Percentiles rank a stretch among this genome's conserved stretches.
Conservation (phyloP, 495 filamentous ascomycete species). For the Lasiosphaeriaceae sp. region DNA sequence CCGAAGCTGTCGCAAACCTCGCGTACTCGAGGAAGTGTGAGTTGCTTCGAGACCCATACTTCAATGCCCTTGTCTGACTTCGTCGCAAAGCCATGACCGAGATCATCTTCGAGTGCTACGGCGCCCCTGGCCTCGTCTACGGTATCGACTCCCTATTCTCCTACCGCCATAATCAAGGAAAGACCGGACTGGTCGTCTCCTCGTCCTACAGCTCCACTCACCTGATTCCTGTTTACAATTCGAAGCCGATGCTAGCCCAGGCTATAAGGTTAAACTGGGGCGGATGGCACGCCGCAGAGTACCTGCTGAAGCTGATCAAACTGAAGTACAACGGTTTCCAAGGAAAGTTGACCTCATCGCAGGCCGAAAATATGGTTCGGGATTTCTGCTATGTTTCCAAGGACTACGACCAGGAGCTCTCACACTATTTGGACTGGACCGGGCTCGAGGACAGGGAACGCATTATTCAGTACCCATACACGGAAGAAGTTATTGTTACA, state of each 20-base stretch:
- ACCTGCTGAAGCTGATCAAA: conserved; percentile 79
- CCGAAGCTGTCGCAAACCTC: conserved; percentile 87
- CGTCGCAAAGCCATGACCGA: conserved; percentile 81
- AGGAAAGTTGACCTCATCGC: conserved; percentile 74
- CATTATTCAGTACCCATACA: conserved; percentile 88
- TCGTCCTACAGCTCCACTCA: conserved; percentile 92
- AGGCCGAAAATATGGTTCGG: conserved; percentile 79
- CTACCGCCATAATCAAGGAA: conserved; percentile 85
- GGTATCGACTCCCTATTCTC: conserved; percentile 96
- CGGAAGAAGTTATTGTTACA: conserved; percentile 79
- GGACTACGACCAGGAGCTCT: conserved; percentile 75
- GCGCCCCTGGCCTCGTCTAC: conserved; percentile 79
- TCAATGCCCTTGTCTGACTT: not conserved
- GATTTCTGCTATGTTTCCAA: conserved; percentile 88
- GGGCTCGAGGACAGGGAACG: conserved; percentile 84
- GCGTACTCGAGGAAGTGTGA: conserved; percentile 80
- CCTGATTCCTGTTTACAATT: conserved; percentile 87
- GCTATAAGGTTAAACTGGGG: conserved; percentile 93
- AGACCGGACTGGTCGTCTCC: conserved; percentile 83
- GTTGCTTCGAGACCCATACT: conserved; percentile 21
- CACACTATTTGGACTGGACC: conserved; percentile 74
- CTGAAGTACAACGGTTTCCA: conserved; percentile 89
- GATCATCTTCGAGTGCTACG: conserved; percentile 93
- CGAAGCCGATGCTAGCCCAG: conserved; percentile 75
- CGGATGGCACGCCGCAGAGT: conserved; percentile 82